A percentile compares a stretch with the other conserved stretches of the same genome.
phyloP scores from a whole-genome alignment of 805 yeast species.

The Saccharomycopsis microspora region DNA sequence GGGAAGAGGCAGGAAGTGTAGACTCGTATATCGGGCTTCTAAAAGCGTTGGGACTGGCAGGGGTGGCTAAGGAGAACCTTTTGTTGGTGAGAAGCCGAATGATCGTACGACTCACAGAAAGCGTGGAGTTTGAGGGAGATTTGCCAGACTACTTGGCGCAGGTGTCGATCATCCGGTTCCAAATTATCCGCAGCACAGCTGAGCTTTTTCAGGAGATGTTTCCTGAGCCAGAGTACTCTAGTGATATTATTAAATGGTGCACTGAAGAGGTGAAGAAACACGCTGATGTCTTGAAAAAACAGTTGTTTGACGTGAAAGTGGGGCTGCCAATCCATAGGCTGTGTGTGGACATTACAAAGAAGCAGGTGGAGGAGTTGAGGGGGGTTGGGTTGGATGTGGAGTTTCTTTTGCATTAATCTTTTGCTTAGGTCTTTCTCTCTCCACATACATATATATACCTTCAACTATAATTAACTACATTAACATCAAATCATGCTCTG shows the following conservation, averaged over 20 bases:
- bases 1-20: constrained; percentile 14
- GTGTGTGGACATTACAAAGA: constrained; percentile 41
- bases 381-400: constrained; percentile 64
- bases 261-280: constrained; percentile 51
- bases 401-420: constrained; percentile 37
- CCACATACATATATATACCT: too few relatives aligned
- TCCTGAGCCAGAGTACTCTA: constrained; percentile 25
- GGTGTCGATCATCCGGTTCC: constrained; percentile 51
- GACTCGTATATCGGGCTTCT: constrained; percentile 12
- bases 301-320: constrained; percentile 50
- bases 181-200: constrained; percentile 47
- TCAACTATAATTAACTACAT: too few relatives aligned
- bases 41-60: constrained; percentile 8
- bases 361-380: constrained; percentile 53
- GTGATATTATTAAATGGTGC: constrained; percentile 69
- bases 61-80: constrained; percentile 14
- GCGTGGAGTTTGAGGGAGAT: constrained; percentile 39
- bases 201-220: constrained; percentile 42
- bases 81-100: constrained; percentile 10
- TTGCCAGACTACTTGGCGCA: constrained; percentile 44
- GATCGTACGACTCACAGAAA: constrained; percentile 15
- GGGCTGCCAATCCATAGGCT: constrained; percentile 39
- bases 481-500: too few relatives aligned
- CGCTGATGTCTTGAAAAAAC: constrained; percentile 49
- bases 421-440: too few relatives aligned